A percentile compares a stretch with the other conserved stretches of the same genome.
Evolutionary conservation across 352 stramenopile genomes (phyloP).

Genomic region (Proteromonas lacertae): DNA sequence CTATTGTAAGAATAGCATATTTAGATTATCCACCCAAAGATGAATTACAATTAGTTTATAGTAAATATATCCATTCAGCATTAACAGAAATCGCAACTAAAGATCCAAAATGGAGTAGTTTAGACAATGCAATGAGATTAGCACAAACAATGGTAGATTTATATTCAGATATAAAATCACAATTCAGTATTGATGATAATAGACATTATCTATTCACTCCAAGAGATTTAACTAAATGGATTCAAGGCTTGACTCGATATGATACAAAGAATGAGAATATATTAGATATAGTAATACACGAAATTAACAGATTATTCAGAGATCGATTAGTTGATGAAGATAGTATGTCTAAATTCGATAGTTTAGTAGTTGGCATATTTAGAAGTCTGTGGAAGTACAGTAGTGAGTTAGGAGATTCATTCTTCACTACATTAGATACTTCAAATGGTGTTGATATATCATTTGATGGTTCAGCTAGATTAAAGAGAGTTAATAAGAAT

Average conservation of each 20-base stretch:
- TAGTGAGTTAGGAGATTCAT: slow-evolving; percentile 1
- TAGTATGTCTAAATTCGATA: slow-evolving; percentile 29
- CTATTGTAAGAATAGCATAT: slow-evolving; percentile 43
- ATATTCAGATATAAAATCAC: slow-evolving; percentile 23
- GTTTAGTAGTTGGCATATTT: slow-evolving; percentile 29
- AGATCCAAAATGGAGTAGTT: slow-evolving; percentile 4
- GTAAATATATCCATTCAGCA: slow-evolving; percentile 34
- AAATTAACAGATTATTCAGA: slow-evolving; percentile 40
- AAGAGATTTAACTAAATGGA: slow-evolving; percentile 53
- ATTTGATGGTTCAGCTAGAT: not conserved
- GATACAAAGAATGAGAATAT: slow-evolving; percentile 43
- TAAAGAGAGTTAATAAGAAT: slow-evolving; percentile 17
- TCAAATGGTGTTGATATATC: slow-evolving; percentile 23
- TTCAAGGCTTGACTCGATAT: slow-evolving; percentile 43
- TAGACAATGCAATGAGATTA: slow-evolving; percentile 28
- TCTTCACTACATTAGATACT: slow-evolving; percentile 4
- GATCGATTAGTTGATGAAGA: slow-evolving; percentile 48
- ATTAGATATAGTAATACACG: slow-evolving; percentile 48
- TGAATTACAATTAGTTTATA: slow-evolving; percentile 50
- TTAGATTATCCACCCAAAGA: slow-evolving; percentile 56
- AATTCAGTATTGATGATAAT: slow-evolving; percentile 59
- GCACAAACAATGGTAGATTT: slow-evolving; percentile 47
- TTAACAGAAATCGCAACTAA: slow-evolving; percentile 7
- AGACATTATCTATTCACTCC: slow-evolving; percentile 72
- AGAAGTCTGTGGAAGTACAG: slow-evolving; percentile 9